Base-by-base conservation (phyloP, 2,329 filamentous ascomycete species). In the Nothophaeocryptopus gaeumannii region DNA sequence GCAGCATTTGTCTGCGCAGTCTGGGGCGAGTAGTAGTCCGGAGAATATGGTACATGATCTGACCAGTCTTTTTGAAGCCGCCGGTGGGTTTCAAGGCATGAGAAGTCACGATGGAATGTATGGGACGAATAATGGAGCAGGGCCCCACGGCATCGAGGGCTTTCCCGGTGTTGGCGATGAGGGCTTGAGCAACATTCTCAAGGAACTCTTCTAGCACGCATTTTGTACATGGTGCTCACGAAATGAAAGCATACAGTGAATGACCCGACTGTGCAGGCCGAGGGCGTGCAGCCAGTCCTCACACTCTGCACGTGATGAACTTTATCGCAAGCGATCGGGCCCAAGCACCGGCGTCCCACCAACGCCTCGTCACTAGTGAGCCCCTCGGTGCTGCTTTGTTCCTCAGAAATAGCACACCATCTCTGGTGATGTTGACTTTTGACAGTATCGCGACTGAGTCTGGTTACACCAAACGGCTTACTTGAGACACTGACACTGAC, bases 21-120 rank as follows among this genome's bases (percentile, higher is more conserved):
- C 58, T 3, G 58, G 54, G 33, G 62, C 77, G 10, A 78, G 77
- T 16, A 79, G 74, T 34, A 81, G 76, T 56, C 81, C 81, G 42
- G 79, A 84, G 58, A 77, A 77, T 8, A 76, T 83, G 63, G 81
- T 83, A 45, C 81, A 81, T 53, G 82, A 85, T 63, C 65, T 85
- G 42, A 83, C 80, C 3, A 80, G 76, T 54, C 62, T 85, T 39
- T 85, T 85, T 50, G 82, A 85, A 60, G 79, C 81, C 33, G 81
- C 81, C 3, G 82, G 81, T 0, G 78, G 76, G 0, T 78, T 76
- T 43, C 60, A 63, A 29, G 55, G 45, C 29, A 52, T 55, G 32
- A 47, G 47, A 7, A 38, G 10, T 12, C 41, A 43, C 15, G 39
- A 45, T 29, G 48, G 49, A 30, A 35, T 41, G n/a, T 51, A 47